phyloP scores from a whole-genome alignment of 1,284 basidiomycete species.

The Wolfiporia cocos region DNA sequence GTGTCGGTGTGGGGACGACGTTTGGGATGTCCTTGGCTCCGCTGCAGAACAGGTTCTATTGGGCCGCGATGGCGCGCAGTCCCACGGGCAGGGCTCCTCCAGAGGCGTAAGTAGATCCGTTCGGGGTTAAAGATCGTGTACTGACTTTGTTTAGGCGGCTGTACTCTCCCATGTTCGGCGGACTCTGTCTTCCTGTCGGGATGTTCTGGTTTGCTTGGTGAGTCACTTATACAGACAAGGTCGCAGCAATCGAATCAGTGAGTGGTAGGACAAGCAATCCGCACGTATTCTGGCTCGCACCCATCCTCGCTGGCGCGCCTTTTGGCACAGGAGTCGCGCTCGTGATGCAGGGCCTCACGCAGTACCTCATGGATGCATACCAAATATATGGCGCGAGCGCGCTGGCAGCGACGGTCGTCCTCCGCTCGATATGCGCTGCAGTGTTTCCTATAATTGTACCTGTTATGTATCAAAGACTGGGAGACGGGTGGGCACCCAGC shows the following conservation, averaged over 20 bases:
- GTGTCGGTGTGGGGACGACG: conserved; percentile 55
- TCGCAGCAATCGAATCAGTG: no score
- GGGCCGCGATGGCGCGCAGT: conserved; percentile 41
- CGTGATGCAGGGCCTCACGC: conserved; percentile 51
- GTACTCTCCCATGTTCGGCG: conserved; percentile 51
- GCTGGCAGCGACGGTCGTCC: conserved; percentile 63
- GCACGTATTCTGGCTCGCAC: conserved; percentile 53
- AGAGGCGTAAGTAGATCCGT: conserved; percentile 43
- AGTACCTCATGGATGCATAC: conserved; percentile 66
- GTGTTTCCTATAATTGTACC: conserved; percentile 59
- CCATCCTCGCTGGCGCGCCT: conserved; percentile 55
- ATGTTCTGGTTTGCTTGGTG: conserved; percentile 59
- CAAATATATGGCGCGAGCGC: conserved; percentile 60
- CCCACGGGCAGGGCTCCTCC: conserved; percentile 49
- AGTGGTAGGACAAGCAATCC: conserved; percentile 56
- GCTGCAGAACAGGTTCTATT: conserved; percentile 52
- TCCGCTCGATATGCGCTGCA: conserved; percentile 59
- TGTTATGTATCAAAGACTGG: conserved; percentile 49
- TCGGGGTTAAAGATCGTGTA: conserved; percentile 7
- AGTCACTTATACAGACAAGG: no score
- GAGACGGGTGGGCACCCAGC: conserved; percentile 61
- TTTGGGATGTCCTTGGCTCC: conserved; percentile 48
- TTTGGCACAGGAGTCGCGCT: conserved; percentile 59
- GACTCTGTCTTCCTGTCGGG: conserved; percentile 48
- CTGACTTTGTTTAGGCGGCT: conserved; percentile 38